Percentiles rank a stretch among this genome's conserved stretches.
phyloP scores from a whole-genome alignment of 805 yeast genomes.

The Hanseniaspora mollemarum region DNA sequence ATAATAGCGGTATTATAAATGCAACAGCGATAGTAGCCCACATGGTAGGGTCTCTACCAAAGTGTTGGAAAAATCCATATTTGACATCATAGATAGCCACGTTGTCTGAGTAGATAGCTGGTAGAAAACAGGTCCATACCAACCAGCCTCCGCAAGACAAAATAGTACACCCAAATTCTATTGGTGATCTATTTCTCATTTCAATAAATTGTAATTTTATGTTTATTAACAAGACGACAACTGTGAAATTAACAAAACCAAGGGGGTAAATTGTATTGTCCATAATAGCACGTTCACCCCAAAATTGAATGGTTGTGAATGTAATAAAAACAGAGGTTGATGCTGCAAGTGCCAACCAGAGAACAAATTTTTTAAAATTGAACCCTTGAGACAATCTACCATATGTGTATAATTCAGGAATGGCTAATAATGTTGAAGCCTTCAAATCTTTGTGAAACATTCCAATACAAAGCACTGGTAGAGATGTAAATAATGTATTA shows the following conservation, averaged over 20 bases:
- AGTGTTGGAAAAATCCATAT: conserved; percentile 54
- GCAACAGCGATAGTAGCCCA: conserved; percentile 68
- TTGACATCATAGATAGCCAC: conserved; percentile 51
- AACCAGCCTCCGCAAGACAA: conserved; percentile 79
- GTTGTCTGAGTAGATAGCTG: conserved; percentile 49
- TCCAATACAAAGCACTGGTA: conserved; percentile 88
- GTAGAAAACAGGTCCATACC: conserved; percentile 68
- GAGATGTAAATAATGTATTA: conserved; percentile 86
- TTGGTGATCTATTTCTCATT: conserved; percentile 60
- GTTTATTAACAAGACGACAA: conserved; percentile 60
- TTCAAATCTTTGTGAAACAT: conserved; percentile 84
- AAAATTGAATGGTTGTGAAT: conserved; percentile 52
- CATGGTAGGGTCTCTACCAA: conserved; percentile 73
- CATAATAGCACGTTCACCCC: conserved; percentile 55
- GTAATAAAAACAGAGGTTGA: conserved; percentile 59
- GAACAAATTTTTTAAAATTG: conserved; percentile 53
- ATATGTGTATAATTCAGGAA: conserved; percentile 74
- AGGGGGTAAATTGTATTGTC: conserved; percentile 76
- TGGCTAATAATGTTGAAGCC: conserved; percentile 78
- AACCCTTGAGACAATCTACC: conserved; percentile 70
- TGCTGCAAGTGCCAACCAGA: conserved; percentile 72
- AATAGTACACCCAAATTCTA: conserved; percentile 52
- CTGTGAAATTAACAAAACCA: conserved; percentile 66
- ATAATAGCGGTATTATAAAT: conserved; percentile 44
- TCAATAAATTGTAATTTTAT: conserved; percentile 72